Base-by-base conservation (phyloP, 78 protist species). In the Dictyostelium firmibasis region DNA sequence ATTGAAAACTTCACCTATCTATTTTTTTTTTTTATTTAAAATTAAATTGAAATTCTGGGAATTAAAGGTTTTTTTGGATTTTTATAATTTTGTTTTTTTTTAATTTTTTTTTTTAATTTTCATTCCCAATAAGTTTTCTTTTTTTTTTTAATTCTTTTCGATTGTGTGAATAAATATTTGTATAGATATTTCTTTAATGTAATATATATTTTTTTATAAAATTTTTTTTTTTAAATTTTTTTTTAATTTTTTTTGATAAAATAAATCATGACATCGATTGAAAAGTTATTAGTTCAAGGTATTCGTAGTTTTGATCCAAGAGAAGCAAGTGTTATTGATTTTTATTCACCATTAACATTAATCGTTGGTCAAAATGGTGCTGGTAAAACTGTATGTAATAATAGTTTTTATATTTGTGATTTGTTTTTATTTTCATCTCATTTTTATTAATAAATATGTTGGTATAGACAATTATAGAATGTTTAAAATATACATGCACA, bases 381-480 rank as follows among this genome's bases (percentile, higher is more conserved):
- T 4, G 99, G 99, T 10, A 99, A 99, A 92, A 99, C 99, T 60
- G 99, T 98, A 50, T 57, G 97, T 95, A n/a, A n/a, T n/a, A n/a
- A n/a, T n/a, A n/a, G n/a, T n/a, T n/a, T n/a, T n/a, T n/a, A n/a
- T n/a, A n/a, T n/a, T n/a, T n/a, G n/a, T n/a, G n/a, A n/a, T n/a
- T n/a, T n/a, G n/a, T n/a, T n/a, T n/a, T n/a, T n/a, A n/a, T n/a
- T n/a, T n/a, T n/a, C n/a, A n/a, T n/a, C n/a, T 64, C 2, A 25
- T 25, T n/a, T n/a, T 64, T 64, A 6, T 1, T 64, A 25, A 16
- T 25, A 64, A 29, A n/a, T n/a, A n/a, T n/a, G n/a, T n/a, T n/a
- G n/a, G n/a, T n/a, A 14, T 86, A 97, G 98, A 99, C 99, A 2
- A 97, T 99, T 84, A 99, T 99, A 64, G 99, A 99, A 84, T 89